Percentiles rank a stretch among this genome's conserved stretches.
Conservation (phyloP, 73 alveolate genomes). For the Stentor roeselii region DNA sequence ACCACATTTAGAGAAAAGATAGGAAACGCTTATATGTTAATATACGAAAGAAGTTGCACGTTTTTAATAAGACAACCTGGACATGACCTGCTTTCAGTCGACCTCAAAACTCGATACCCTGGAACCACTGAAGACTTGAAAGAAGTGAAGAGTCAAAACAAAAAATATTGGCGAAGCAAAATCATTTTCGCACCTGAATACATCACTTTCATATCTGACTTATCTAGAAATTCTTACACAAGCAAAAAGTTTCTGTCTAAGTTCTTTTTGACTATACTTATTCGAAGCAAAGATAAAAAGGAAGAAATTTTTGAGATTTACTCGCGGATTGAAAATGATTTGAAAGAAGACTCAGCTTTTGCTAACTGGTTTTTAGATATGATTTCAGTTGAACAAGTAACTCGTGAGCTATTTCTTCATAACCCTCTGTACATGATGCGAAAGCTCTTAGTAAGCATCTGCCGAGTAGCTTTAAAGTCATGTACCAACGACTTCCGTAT, state of each 20-base stretch:
- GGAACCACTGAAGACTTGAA: not conserved
- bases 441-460: not conserved
- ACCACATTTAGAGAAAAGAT: constrained; percentile 28
- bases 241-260: not conserved
- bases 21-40: constrained; percentile 91
- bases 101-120: not conserved
- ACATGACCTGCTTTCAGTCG: not conserved
- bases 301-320: not conserved
- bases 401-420: constrained; percentile 4
- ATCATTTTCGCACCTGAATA: constrained; percentile 56
- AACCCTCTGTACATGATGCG: constrained; percentile 1
- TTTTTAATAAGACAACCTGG: constrained; percentile 4
- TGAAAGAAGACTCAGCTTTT: not conserved
- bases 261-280: constrained; percentile 21
- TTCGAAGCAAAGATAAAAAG: constrained; percentile 24
- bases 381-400: not conserved
- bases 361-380: constrained; percentile 19
- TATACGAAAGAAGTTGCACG: constrained; percentile 78
- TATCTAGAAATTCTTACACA: not conserved
- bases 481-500: not conserved
- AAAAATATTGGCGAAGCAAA: constrained; percentile 47
- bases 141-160: constrained; percentile 28
- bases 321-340: not conserved
- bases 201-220: constrained; percentile 45
- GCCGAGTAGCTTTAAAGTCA: not conserved